Evolutionary conservation across 176 grass and related monocot species (phyloP).

Genomic region (Aegilops bicornis): DNA sequence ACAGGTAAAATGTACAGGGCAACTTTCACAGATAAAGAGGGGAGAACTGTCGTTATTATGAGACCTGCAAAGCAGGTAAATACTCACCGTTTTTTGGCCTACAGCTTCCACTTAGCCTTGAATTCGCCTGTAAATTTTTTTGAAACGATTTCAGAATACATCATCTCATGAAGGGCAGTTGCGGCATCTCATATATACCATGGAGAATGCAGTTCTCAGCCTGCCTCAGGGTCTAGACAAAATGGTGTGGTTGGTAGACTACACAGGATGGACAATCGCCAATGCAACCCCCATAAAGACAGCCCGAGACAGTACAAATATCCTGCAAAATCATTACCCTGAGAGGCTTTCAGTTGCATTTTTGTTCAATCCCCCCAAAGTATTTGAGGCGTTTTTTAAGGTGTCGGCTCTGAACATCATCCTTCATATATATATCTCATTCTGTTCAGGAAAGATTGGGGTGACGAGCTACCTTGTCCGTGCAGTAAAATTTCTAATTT

Average conservation of each 20-base stretch:
- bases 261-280: constrained; percentile 84
- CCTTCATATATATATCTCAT: background rate
- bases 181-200: constrained; percentile 60
- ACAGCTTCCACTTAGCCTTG: background rate
- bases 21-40: constrained; percentile 74
- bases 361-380: constrained; percentile 77
- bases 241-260: constrained; percentile 92
- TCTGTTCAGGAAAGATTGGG: background rate
- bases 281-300: constrained; percentile 69
- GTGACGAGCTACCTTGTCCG: background rate
- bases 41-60: constrained; percentile 70
- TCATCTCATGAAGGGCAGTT: constrained; percentile 59
- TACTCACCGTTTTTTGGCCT: background rate
- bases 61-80: constrained; percentile 66
- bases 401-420: constrained; percentile 26
- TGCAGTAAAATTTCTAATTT: background rate
- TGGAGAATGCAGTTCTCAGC: constrained; percentile 80
- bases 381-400: constrained; percentile 88
- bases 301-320: constrained; percentile 52
- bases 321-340: constrained; percentile 88
- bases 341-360: constrained; percentile 72
- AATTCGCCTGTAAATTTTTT: background rate
- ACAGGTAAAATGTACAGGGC: constrained; percentile 81
- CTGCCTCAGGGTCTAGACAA: constrained; percentile 72
- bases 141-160: constrained; percentile 68